These are phyloP conservation scores for Aphanomyces invadans DNA, from an alignment of 352 stramenopile species.

Conservation along the genomic window DNA sequence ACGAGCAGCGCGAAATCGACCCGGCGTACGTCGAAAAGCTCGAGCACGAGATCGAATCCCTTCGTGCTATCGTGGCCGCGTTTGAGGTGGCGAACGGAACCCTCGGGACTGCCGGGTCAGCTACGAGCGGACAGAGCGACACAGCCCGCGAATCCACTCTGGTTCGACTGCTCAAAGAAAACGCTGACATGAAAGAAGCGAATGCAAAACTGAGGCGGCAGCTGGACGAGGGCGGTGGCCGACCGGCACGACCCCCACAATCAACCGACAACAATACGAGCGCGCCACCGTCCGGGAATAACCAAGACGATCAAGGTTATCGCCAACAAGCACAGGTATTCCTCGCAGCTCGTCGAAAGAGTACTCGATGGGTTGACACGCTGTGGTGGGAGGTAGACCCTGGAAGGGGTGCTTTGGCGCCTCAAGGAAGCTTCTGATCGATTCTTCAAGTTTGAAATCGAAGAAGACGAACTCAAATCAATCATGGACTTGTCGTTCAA, in stretches of 20 bases:
- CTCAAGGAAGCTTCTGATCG: slow-evolving; percentile 69
- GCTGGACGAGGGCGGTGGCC: slow-evolving; percentile 36
- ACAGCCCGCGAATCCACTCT: slow-evolving; percentile 32
- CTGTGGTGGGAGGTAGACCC: slow-evolving; percentile 45
- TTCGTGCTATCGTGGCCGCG: slow-evolving; percentile 55
- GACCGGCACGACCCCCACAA: neutral
- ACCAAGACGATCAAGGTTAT: neutral
- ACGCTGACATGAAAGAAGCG: slow-evolving; percentile 53
- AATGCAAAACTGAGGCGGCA: slow-evolving; percentile 55
- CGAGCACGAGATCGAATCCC: slow-evolving; percentile 68
- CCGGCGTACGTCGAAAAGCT: slow-evolving; percentile 83
- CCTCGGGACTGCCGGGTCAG: slow-evolving; percentile 16
- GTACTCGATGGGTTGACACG: neutral
- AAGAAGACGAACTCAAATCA: slow-evolving; percentile 85
- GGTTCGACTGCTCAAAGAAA: slow-evolving; percentile 51
- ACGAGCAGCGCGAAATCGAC: slow-evolving; percentile 81
- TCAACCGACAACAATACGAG: neutral
- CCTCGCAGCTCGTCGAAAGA: neutral
- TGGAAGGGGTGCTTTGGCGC: slow-evolving; percentile 54
- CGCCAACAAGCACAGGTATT: slow-evolving; percentile 21
- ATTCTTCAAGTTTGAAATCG: slow-evolving; percentile 92
- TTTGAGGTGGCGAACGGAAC: too few relatives aligned
- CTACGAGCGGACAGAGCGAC: slow-evolving; percentile 7
- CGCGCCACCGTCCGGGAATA: too few relatives aligned
- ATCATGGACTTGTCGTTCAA: slow-evolving; percentile 55